phyloP scores from a whole-genome alignment of 805 yeast species.

The Hanseniaspora nectarophila region DNA sequence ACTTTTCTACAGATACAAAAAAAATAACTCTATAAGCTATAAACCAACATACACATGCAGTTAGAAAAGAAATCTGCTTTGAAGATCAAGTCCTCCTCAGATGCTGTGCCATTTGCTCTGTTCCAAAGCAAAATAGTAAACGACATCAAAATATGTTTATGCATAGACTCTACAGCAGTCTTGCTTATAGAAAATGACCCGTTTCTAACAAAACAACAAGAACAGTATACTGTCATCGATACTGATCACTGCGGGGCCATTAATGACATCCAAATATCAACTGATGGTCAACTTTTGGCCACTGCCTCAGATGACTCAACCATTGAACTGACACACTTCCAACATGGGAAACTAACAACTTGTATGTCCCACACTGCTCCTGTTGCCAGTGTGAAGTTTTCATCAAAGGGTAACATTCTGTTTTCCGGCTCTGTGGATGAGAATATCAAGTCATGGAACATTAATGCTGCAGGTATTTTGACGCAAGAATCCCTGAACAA shows the following conservation, averaged over 20 bases:
- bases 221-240: slow-evolving; percentile 14
- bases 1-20: not conserved
- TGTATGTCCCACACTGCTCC: slow-evolving; percentile 77
- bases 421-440: slow-evolving; percentile 84
- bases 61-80: not conserved
- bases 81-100: not conserved
- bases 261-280: slow-evolving; percentile 67
- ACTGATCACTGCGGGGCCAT: slow-evolving; percentile 60
- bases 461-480: slow-evolving; percentile 29
- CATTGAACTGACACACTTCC: slow-evolving; percentile 57
- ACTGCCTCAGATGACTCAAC: slow-evolving; percentile 81
- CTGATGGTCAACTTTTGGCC: slow-evolving; percentile 60
- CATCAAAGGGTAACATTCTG: slow-evolving; percentile 61
- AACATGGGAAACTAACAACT: slow-evolving; percentile 32
- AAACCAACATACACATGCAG: not conserved
- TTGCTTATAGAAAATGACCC: slow-evolving; percentile 10
- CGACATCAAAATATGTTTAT: not conserved
- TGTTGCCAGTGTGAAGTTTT: slow-evolving; percentile 60
- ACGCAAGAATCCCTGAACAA: slow-evolving; percentile 3
- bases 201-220: not conserved
- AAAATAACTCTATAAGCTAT: not conserved
- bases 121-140: not conserved
- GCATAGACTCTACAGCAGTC: not conserved
- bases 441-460: slow-evolving; percentile 84
- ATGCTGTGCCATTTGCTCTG: slow-evolving; percentile 1